These are phyloP conservation scores for Akanthomyces lecanii DNA, from an alignment of 2,329 filamentous ascomycete genomes.

Conservation along the genomic window DNA sequence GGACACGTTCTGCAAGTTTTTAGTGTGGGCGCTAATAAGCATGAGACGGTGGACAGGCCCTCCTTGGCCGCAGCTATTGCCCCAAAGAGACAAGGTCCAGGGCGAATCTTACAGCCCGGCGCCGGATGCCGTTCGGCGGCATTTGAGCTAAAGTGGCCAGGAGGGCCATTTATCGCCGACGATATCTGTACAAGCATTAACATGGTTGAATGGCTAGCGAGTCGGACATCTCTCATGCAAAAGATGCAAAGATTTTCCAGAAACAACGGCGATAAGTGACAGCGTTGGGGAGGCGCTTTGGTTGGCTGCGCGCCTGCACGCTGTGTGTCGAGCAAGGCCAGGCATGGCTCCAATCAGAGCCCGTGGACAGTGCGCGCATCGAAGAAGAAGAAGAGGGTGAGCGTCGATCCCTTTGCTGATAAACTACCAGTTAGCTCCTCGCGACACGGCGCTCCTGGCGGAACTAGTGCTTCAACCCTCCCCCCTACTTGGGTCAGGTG, in stretches of 20 bases:
- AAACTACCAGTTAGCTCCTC: too few species aligned
- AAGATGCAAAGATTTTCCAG: neutral
- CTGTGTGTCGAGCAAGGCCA: neutral
- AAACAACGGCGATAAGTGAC: neutral
- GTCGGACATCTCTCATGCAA: neutral
- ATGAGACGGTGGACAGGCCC: neutral
- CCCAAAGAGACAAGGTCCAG: neutral
- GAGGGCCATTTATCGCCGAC: neutral
- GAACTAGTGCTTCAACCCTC: neutral
- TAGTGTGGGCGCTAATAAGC: neutral
- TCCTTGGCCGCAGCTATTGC: too few species aligned
- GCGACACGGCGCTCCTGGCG: too few species aligned
- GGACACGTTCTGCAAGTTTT: neutral
- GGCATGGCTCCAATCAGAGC: neutral
- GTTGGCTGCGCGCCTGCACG: neutral
- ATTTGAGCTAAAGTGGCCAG: neutral
- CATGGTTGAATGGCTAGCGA: neutral
- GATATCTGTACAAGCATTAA: neutral
- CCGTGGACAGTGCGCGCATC: neutral
- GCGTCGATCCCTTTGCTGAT: neutral
- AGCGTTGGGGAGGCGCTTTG: neutral
- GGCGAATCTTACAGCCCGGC: neutral
- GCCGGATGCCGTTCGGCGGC: slow-evolving; percentile 4
- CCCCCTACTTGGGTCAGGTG: slow-evolving; percentile 2
- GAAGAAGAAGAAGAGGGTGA: neutral